These are phyloP conservation scores for Fusarium nodosum DNA, from an alignment of 2,329 filamentous ascomycete species.

Conservation along the genomic window DNA sequence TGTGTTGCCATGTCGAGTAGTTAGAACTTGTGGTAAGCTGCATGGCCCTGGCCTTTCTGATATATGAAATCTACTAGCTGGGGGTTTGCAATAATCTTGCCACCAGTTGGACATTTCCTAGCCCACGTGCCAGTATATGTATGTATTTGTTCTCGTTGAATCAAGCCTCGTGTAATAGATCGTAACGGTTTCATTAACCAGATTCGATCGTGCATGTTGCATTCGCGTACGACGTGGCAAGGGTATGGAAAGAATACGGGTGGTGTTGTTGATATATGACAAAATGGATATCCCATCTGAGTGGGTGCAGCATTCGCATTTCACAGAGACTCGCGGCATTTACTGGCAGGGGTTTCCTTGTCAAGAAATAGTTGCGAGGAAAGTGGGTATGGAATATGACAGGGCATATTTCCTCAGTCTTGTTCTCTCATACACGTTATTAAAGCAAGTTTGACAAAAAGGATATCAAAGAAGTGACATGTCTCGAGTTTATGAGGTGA, in stretches of 20 bases:
- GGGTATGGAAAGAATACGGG: background rate
- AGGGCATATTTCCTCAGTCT: background rate
- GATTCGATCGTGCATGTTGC: constrained; percentile 14
- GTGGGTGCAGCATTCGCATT: background rate
- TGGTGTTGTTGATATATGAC: constrained; percentile 28
- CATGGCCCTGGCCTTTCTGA: background rate
- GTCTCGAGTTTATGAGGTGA: background rate
- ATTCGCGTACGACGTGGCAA: background rate
- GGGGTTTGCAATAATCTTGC: background rate
- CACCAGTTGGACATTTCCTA: background rate
- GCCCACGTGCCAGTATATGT: background rate
- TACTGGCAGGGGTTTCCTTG: constrained; percentile 29
- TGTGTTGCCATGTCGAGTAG: background rate
- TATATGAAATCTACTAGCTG: background rate
- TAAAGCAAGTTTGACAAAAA: background rate
- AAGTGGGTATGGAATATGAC: constrained; percentile 20
- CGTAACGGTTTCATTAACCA: background rate
- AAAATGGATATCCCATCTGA: background rate
- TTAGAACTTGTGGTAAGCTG: background rate
- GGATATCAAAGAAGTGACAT: background rate
- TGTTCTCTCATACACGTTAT: background rate
- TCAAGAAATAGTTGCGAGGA: constrained; percentile 12
- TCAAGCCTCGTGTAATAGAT: background rate
- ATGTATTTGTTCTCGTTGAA: background rate
- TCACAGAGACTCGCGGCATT: background rate